Percentiles rank a stretch among this genome's conserved stretches.
Evolutionary conservation across 306 rosid species (phyloP).

Genomic region (Dalbergia cultrata): DNA sequence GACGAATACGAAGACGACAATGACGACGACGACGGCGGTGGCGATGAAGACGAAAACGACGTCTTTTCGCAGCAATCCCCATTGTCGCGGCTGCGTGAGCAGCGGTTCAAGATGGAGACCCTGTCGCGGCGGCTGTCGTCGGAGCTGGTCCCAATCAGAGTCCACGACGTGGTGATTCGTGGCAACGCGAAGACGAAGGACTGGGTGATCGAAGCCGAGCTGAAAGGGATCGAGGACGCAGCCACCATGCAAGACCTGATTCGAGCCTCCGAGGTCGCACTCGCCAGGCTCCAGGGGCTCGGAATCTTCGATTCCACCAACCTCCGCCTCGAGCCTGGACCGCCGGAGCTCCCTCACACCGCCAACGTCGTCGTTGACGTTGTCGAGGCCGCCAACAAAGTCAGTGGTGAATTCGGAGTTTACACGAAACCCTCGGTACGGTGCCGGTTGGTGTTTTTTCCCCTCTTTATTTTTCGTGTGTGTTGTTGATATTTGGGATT

Average conservation of each 20-base stretch:
- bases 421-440: conserved; percentile 84
- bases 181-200: conserved; percentile 91
- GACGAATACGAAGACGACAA: conserved; percentile 41
- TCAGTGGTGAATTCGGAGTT: conserved; percentile 75
- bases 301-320: conserved; percentile 78
- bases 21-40: conserved; percentile 46
- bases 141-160: conserved; percentile 77
- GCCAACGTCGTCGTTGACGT: conserved; percentile 82
- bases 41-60: conserved; percentile 30
- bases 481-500: conserved; percentile 11
- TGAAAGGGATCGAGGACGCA: conserved; percentile 68
- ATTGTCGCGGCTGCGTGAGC: conserved; percentile 57
- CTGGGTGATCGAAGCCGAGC: conserved; percentile 80
- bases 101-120: conserved; percentile 60
- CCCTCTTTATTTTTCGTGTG: background rate
- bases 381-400: conserved; percentile 61
- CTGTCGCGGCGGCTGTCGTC: conserved; percentile 68
- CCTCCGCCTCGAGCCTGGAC: conserved; percentile 83
- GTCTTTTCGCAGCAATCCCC: conserved; percentile 44
- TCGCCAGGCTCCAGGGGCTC: conserved; percentile 73
- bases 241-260: conserved; percentile 81
- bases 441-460: background rate
- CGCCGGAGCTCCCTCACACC: conserved; percentile 82
- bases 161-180: conserved; percentile 83
- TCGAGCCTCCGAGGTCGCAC: conserved; percentile 68